Evolutionary conservation across 2,329 filamentous ascomycete species (phyloP), one percentile per base, ranked within the genome.

Genomic region (Fusarium circinatum): DNA sequence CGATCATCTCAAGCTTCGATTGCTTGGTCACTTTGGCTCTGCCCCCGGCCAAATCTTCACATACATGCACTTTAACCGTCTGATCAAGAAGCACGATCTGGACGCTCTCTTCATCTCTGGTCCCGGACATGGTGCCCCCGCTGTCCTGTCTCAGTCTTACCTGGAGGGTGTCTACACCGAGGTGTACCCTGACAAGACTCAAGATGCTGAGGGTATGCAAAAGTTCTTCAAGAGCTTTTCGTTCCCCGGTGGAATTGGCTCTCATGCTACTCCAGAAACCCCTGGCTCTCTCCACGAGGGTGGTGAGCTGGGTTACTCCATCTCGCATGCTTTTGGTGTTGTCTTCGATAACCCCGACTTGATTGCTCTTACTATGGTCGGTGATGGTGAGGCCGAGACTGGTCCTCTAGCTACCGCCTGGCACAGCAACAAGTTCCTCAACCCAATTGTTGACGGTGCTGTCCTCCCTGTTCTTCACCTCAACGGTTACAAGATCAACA

Each of bases 401-500:
- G 93, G 93, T 1, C 93, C 93, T 24, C 84, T 95, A 51, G 93
- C 93, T 32, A 94, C 93, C 3, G 91, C 91, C 63, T 95, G 93
- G 93, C 93, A 95, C 83, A 93, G 91, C 82, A 95, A 89, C 79
- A 95, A 95, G 81, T 95, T 94, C 83, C 86, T 95, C 73, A 94
- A 95, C 79, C 93, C 93, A 9, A 92, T 93, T 75, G 91, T 89
- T 1, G 93, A 95, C 77, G 93, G 93, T 36, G 93, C 92, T 42
- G 93, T 95, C 13, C 86, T 95, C 4, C 93, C 93, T 0, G 90
- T 95, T 11, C 86, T 95, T 17, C 92, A 95, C 80, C 86, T 95
- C 39, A 95, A 95, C 76, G 93, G 93, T 52, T 95, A 95, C 87
- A 95, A 95, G 86, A 95, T 95, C 85, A 93, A 94, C 85, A 94